Conservation (phyloP, 1,139 yeast species). For the Blastobotrys indianensis region DNA sequence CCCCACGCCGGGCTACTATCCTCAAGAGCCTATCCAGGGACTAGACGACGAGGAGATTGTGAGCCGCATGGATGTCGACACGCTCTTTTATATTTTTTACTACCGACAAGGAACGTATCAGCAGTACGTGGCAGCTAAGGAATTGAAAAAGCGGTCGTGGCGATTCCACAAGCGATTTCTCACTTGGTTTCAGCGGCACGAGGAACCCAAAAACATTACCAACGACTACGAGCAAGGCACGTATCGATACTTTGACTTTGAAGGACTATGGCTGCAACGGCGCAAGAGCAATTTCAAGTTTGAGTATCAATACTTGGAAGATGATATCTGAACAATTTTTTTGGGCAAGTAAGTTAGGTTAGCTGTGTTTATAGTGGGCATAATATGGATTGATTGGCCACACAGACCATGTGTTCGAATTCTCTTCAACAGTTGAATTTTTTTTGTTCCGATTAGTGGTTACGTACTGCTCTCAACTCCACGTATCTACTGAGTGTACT, state of each 20-base stretch:
- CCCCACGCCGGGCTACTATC: constrained; percentile 87
- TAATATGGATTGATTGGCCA: too few species aligned
- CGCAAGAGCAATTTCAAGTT: constrained; percentile 67
- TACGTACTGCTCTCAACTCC: too few species aligned
- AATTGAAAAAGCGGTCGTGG: constrained; percentile 82
- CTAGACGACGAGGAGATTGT: constrained; percentile 44
- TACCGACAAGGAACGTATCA: constrained; percentile 65
- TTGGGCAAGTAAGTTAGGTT: too few species aligned
- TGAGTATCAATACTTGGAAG: constrained; percentile 42
- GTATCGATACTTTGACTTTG: constrained; percentile 84
- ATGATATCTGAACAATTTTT: constrained; percentile 29
- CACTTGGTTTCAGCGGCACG: constrained; percentile 78
- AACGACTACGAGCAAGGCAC: constrained; percentile 46
- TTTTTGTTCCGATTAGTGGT: too few species aligned
- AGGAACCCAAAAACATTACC: constrained; percentile 46
- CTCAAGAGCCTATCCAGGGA: constrained; percentile 66
- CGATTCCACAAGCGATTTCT: constrained; percentile 66
- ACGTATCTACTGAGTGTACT: background rate
- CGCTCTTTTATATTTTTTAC: constrained; percentile 88
- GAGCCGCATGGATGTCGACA: constrained; percentile 75
- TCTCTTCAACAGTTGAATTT: too few species aligned
- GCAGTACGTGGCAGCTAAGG: constrained; percentile 80
- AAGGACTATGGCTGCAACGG: constrained; percentile 82
- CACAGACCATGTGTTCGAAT: too few species aligned
- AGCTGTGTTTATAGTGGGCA: too few species aligned